Conservation (phyloP, 768 basidiomycete genomes). For the Leccinum uliginosum region DNA sequence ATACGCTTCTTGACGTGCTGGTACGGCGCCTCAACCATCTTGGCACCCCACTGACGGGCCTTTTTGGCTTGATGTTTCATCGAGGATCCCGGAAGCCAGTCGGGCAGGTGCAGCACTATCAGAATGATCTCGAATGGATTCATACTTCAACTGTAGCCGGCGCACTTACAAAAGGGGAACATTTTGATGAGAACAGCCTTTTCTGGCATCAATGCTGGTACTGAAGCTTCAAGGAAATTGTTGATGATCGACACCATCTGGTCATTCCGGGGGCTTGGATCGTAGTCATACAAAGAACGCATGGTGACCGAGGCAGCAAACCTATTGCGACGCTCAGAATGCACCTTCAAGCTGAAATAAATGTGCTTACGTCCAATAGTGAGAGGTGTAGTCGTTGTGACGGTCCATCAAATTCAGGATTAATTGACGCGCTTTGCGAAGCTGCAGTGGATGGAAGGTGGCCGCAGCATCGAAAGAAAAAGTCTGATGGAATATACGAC, state of each 20-base stretch:
- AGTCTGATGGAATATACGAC: slow-evolving; percentile 16
- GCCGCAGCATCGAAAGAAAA: slow-evolving; percentile 2
- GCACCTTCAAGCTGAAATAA: background rate
- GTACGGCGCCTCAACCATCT: slow-evolving; percentile 15
- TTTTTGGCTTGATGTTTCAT: slow-evolving; percentile 12
- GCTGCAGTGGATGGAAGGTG: slow-evolving; percentile 7
- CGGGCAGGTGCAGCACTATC: slow-evolving; percentile 25
- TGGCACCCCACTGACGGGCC: slow-evolving; percentile 4
- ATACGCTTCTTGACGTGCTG: slow-evolving; percentile 9
- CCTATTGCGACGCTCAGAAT: slow-evolving; percentile 14
- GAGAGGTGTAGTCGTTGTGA: slow-evolving; percentile 1
- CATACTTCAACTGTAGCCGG: background rate
- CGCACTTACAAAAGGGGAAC: slow-evolving; percentile 17
- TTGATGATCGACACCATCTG: slow-evolving; percentile 14
- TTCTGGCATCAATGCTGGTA: slow-evolving; percentile 8
- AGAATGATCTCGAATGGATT: background rate
- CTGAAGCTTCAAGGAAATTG: slow-evolving; percentile 6
- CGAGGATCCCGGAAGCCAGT: slow-evolving; percentile 22
- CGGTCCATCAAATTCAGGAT: slow-evolving; percentile 4
- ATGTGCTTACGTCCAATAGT: slow-evolving; percentile 10
- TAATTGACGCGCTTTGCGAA: slow-evolving; percentile 6
- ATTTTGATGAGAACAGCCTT: slow-evolving; percentile 10
- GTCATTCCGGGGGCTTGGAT: slow-evolving; percentile 13
- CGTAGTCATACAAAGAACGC: slow-evolving; percentile 17
- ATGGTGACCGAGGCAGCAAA: slow-evolving; percentile 31